phyloP scores from a whole-genome alignment of 495 filamentous ascomycete genomes.

The Penicillium subrubescens region DNA sequence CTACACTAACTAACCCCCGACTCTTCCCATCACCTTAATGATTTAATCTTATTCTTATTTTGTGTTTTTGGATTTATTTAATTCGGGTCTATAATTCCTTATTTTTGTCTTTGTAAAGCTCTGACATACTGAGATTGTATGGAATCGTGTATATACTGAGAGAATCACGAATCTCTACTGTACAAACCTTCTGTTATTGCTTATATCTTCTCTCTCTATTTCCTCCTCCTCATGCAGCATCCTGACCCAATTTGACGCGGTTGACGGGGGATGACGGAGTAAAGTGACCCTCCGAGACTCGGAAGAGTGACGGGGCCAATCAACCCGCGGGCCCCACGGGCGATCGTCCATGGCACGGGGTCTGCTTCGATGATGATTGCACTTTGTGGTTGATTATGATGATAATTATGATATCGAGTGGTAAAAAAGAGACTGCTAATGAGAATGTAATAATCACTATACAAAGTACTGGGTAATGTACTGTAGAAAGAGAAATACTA shows the following conservation, averaged over 20 bases:
- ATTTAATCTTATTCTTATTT: not conserved
- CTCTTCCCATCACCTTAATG: not conserved
- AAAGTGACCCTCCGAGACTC: slow-evolving; percentile 9
- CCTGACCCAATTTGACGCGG: not conserved
- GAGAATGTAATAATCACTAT: not conserved
- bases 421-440: not conserved
- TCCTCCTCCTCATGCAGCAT: not conserved
- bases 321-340: slow-evolving; percentile 21
- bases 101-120: not conserved
- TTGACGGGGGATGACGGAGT: slow-evolving; percentile 9
- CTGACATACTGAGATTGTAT: too few species aligned
- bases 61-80: not conserved
- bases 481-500: not conserved
- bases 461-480: not conserved
- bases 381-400: not conserved
- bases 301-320: slow-evolving; percentile 4
- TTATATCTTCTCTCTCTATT: too few species aligned
- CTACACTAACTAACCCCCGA: not conserved
- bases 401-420: not conserved
- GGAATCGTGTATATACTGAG: too few species aligned
- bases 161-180: too few species aligned
- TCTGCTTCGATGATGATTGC: slow-evolving; percentile 26
- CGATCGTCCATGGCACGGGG: slow-evolving; percentile 28
- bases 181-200: too few species aligned
- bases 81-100: not conserved